These are phyloP conservation scores for Xylaria grammica DNA, from an alignment of 495 filamentous ascomycete species.

Conservation along the genomic window DNA sequence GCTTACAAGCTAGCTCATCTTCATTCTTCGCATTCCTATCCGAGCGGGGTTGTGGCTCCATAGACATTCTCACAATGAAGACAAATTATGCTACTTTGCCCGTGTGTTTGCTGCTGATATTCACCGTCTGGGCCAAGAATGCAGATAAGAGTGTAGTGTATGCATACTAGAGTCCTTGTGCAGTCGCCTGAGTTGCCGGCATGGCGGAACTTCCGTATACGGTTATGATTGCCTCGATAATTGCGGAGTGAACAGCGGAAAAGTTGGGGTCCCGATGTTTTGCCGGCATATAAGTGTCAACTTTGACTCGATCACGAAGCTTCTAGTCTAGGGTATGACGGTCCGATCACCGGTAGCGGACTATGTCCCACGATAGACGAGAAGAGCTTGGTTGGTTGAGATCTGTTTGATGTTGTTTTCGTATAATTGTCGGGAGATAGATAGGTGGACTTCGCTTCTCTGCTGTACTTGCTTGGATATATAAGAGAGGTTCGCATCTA, in stretches of 20 bases:
- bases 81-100: too few species aligned
- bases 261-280: slow-evolving; percentile 29
- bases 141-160: not conserved
- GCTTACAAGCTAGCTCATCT: too few species aligned
- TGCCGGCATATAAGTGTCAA: slow-evolving; percentile 3
- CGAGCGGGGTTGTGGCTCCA: too few species aligned
- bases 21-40: too few species aligned
- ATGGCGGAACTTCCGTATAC: slow-evolving; percentile 31
- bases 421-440: not conserved
- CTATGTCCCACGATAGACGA: not conserved
- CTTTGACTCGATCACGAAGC: not conserved
- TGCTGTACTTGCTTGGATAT: not conserved
- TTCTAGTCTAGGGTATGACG: not conserved
- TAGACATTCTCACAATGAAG: too few species aligned
- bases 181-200: too few species aligned
- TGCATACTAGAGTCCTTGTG: too few species aligned
- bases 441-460: not conserved
- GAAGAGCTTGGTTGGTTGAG: not conserved
- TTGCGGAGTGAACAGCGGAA: slow-evolving; percentile 5
- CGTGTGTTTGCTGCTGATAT: too few species aligned
- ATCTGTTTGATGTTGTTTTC: not conserved
- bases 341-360: not conserved
- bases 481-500: not conserved
- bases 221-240: not conserved
- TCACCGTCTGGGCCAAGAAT: not conserved